A percentile compares a stretch with the other conserved stretches of the same genome.
These are phyloP conservation scores for Diphasiastrum complanatum DNA, from an alignment of 83 land plant genomes.

Conservation along the genomic window DNA sequence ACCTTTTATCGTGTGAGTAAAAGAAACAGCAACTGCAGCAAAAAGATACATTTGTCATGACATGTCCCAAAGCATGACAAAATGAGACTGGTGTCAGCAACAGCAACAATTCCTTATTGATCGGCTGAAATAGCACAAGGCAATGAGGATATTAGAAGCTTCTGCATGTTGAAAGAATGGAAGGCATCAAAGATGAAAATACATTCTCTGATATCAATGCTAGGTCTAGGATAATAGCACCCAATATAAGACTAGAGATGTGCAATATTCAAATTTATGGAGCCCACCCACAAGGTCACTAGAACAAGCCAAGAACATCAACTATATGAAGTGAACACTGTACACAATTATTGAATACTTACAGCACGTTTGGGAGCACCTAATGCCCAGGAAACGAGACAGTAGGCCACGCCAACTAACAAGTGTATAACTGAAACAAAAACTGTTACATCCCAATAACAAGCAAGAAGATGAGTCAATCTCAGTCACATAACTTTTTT, in stretches of 20 bases:
- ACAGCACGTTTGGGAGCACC: slow-evolving; percentile 95
- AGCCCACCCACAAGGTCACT: too few relatives aligned
- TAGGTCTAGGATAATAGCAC: too few relatives aligned
- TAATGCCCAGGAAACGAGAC: slow-evolving; percentile 64
- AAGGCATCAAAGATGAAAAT: too few relatives aligned
- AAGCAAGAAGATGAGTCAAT: too few relatives aligned
- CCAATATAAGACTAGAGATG: too few relatives aligned
- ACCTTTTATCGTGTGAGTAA: slow-evolving; percentile 97
- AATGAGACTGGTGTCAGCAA: slow-evolving; percentile 73
- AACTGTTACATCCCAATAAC: slow-evolving; percentile 47
- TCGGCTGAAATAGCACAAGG: slow-evolving; percentile 46
- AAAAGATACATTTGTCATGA: slow-evolving; percentile 93
- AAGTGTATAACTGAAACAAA: slow-evolving; percentile 86
- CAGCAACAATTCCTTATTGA: slow-evolving; percentile 56
- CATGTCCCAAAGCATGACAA: slow-evolving; percentile 97
- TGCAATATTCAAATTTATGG: too few relatives aligned
- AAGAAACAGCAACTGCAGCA: slow-evolving; percentile 97
- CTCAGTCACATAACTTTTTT: too few relatives aligned
- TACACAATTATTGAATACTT: slow-evolving; percentile 25
- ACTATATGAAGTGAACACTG: not conserved
- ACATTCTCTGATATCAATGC: too few relatives aligned
- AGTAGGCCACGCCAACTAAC: slow-evolving; percentile 83
- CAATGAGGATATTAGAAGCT: not conserved
- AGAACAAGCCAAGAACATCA: not conserved
- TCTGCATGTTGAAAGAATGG: too few relatives aligned